These are phyloP conservation scores for Plantago lanceolata DNA, from an alignment of 305 asterid species.

Conservation along the genomic window DNA sequence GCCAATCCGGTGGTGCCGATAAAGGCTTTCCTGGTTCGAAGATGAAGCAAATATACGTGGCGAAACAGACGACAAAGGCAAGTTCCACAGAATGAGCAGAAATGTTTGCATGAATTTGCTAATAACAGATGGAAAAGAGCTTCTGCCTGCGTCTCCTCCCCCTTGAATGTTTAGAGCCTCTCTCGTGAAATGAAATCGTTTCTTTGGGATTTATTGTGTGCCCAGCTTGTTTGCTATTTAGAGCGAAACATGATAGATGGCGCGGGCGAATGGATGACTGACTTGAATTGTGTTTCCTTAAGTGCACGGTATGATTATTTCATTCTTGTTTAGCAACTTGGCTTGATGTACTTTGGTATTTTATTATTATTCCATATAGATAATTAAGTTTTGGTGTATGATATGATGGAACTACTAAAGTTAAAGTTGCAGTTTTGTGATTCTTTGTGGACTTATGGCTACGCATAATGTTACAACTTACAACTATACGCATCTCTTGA, in stretches of 20 bases:
- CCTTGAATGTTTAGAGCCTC: background rate
- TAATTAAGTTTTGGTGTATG: background rate
- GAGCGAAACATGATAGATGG: background rate
- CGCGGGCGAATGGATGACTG: background rate
- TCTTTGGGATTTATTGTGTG: background rate
- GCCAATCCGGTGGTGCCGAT: conserved; percentile 49
- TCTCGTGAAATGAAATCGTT: background rate
- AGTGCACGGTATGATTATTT: background rate
- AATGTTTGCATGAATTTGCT: background rate
- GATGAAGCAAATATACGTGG: conserved; percentile 86
- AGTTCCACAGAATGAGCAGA: conserved; percentile 33
- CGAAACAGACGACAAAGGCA: conserved; percentile 57
- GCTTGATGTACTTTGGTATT: background rate
- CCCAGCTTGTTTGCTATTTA: background rate
- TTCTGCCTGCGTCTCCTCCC: background rate
- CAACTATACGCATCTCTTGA: too few species aligned
- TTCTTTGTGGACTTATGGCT: too few species aligned
- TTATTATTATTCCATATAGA: background rate
- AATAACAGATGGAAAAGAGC: background rate
- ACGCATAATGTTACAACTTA: too few species aligned
- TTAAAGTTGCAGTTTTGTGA: too few species aligned
- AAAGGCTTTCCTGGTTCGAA: conserved; percentile 53
- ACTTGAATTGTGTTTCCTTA: background rate
- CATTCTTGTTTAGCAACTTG: background rate
- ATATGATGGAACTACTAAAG: too few species aligned